These are phyloP conservation scores for Solanum bukasovii DNA, from an alignment of 257 asterid species.

Conservation along the genomic window DNA sequence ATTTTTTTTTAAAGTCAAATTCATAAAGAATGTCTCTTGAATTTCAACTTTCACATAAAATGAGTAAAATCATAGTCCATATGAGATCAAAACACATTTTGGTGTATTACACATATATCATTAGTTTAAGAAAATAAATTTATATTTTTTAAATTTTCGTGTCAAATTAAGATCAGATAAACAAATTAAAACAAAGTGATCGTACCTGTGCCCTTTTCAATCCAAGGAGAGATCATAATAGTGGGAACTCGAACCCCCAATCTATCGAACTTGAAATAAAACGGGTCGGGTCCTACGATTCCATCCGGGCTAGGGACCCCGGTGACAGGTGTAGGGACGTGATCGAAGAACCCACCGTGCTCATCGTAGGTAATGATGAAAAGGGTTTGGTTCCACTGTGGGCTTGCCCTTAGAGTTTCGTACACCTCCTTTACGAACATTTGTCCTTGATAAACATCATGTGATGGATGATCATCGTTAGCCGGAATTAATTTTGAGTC, in stretches of 20 bases:
- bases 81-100: too few relatives aligned
- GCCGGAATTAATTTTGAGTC: slow-evolving; percentile 61
- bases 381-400: slow-evolving; percentile 75
- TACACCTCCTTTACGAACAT: slow-evolving; percentile 89
- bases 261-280: slow-evolving; percentile 53
- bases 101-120: too few relatives aligned
- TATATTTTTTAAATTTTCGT: too few relatives aligned
- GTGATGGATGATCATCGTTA: slow-evolving; percentile 89
- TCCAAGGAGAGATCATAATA: slow-evolving; percentile 67
- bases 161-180: too few relatives aligned
- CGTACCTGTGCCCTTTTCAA: slow-evolving; percentile 62
- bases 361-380: slow-evolving; percentile 76
- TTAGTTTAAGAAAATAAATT: too few relatives aligned
- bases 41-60: too few relatives aligned
- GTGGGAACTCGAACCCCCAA: slow-evolving; percentile 87
- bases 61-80: too few relatives aligned
- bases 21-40: too few relatives aligned
- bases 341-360: slow-evolving; percentile 90
- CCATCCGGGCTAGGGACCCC: slow-evolving; percentile 84
- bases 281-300: slow-evolving; percentile 70
- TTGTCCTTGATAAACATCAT: slow-evolving; percentile 79
- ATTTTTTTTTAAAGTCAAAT: too few relatives aligned
- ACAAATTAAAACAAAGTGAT: not conserved
- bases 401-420: slow-evolving; percentile 67
- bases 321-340: slow-evolving; percentile 52